A percentile compares a stretch with the other conserved stretches of the same genome.
Conservation (phyloP, 257 asterid species). For the Solanum rostratum region DNA sequence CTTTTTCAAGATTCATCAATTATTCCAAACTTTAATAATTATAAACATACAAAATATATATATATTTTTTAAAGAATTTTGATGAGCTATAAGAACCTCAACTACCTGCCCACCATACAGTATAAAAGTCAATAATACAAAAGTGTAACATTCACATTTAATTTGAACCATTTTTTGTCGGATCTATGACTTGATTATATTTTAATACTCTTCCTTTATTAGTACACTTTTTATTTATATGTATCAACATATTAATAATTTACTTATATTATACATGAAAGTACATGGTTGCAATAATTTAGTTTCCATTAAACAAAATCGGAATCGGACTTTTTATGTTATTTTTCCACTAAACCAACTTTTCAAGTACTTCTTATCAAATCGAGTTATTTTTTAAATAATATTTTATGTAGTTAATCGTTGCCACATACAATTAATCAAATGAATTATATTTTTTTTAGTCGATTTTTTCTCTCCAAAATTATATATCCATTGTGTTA, state of each 20-base stretch:
- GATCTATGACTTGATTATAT: neutral
- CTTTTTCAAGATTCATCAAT: neutral
- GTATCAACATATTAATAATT: neutral
- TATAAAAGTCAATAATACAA: neutral
- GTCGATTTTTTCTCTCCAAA: neutral
- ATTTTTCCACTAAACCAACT: neutral
- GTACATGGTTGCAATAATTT: neutral
- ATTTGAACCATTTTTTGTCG: neutral
- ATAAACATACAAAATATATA: neutral
- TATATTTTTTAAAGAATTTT: neutral
- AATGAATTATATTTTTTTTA: neutral
- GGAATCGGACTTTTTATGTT: neutral
- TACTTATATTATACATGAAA: neutral
- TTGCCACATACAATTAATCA: neutral
- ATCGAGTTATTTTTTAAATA: neutral
- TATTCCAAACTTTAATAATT: neutral
- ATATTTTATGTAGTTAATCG: neutral
- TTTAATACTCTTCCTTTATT: neutral
- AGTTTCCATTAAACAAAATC: neutral
- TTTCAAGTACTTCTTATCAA: neutral
- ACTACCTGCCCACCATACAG: neutral
- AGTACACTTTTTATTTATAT: neutral
- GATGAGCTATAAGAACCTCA: neutral
- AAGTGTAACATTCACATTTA: neutral
- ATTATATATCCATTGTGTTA: neutral